These are phyloP conservation scores for Venturia pyrina DNA, from an alignment of 2,329 filamentous ascomycete species.

Conservation along the genomic window DNA sequence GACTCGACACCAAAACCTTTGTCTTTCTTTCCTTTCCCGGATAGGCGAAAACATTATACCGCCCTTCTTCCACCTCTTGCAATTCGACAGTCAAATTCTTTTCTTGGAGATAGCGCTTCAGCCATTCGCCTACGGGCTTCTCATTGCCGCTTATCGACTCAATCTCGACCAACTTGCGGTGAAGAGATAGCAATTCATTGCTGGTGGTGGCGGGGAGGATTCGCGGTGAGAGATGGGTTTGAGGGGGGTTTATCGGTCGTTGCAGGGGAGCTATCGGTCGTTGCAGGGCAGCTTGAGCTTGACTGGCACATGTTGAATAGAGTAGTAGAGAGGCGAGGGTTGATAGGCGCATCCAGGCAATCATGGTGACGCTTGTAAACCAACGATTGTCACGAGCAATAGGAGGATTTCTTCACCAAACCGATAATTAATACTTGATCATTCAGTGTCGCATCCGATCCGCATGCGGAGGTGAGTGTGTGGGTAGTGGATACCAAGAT, in stretches of 20 bases:
- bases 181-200: conserved; percentile 55
- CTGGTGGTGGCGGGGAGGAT: conserved; percentile 1
- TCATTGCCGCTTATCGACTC: conserved; percentile 65
- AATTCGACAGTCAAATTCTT: conserved; percentile 54
- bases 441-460: background rate
- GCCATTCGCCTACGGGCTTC: conserved; percentile 54
- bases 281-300: conserved; percentile 1
- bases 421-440: background rate
- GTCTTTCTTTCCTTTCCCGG: conserved; percentile 39
- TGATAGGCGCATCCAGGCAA: background rate
- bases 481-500: too few relatives aligned
- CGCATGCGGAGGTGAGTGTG: background rate
- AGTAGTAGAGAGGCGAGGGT: background rate
- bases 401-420: background rate
- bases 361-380: background rate
- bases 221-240: background rate
- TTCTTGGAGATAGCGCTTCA: conserved; percentile 54
- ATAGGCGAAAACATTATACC: conserved; percentile 73
- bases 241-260: background rate
- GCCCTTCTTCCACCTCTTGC: conserved; percentile 39
- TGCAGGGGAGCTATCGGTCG: conserved; percentile 1
- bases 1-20: conserved; percentile 60
- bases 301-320: background rate
- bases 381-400: background rate
- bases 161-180: conserved; percentile 64